Conservation (phyloP, 257 asterid species). For the Salvia rosmarinus region DNA sequence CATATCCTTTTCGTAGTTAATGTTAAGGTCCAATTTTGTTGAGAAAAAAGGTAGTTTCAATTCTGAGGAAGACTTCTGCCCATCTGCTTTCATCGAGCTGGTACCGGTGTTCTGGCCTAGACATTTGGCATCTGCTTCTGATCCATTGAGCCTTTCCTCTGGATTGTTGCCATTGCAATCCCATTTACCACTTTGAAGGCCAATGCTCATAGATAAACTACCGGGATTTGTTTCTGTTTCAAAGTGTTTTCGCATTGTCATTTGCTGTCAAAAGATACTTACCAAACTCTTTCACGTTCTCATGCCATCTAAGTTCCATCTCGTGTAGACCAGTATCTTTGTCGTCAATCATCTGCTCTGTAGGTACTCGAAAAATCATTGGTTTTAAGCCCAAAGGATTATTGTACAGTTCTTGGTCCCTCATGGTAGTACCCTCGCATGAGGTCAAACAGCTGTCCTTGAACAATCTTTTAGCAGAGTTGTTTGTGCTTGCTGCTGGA, state of each 20-base stretch:
- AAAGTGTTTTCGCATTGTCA: slow-evolving; percentile 47
- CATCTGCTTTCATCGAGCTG: slow-evolving; percentile 43
- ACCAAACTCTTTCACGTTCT: slow-evolving; percentile 48
- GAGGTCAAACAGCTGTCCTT: slow-evolving; percentile 77
- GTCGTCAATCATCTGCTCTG: slow-evolving; percentile 41
- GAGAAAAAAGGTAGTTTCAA: slow-evolving; percentile 49
- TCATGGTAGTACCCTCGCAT: slow-evolving; percentile 59
- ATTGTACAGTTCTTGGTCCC: slow-evolving; percentile 62
- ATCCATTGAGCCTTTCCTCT: slow-evolving; percentile 42
- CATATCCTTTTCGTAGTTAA: slow-evolving; percentile 52
- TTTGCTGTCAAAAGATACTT: slow-evolving; percentile 37
- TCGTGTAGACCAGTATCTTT: slow-evolving; percentile 45
- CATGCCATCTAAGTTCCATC: slow-evolving; percentile 54
- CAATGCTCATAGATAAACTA: slow-evolving; percentile 68
- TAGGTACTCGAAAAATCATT: slow-evolving; percentile 42
- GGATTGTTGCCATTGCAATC: slow-evolving; percentile 36
- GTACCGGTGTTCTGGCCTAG: slow-evolving; percentile 27
- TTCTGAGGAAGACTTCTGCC: slow-evolving; percentile 46
- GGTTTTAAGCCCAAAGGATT: slow-evolving; percentile 46
- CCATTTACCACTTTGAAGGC: slow-evolving; percentile 57
- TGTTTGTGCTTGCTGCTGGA: slow-evolving; percentile 58
- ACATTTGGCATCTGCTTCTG: slow-evolving; percentile 40
- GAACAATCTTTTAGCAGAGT: slow-evolving; percentile 68
- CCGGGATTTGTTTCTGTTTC: slow-evolving; percentile 43
- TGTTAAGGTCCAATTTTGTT: slow-evolving; percentile 74